These are phyloP conservation scores for Lepiota brunneoincarnata DNA, from an alignment of 768 basidiomycete species.

Conservation along the genomic window DNA sequence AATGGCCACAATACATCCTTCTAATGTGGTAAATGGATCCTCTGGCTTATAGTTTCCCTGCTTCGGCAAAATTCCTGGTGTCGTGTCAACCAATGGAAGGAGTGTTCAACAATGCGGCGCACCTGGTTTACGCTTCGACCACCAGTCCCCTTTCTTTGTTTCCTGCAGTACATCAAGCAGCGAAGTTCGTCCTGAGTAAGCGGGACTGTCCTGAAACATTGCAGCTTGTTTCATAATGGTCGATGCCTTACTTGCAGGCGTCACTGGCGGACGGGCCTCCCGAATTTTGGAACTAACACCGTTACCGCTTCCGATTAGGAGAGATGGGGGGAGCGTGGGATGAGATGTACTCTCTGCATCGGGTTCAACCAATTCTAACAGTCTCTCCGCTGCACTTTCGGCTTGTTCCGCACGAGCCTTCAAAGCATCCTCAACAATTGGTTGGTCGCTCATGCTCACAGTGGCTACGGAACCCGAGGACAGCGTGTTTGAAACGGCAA, in stretches of 20 bases:
- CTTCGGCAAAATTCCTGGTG: background rate
- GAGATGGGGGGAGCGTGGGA: conserved; percentile 52
- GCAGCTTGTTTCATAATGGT: conserved; percentile 72
- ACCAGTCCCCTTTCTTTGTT: conserved; percentile 76
- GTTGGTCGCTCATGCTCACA: conserved; percentile 31
- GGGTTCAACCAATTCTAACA: conserved; percentile 80
- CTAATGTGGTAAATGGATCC: conserved; percentile 24
- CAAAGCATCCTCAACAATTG: conserved; percentile 79
- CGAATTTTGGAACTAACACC: background rate
- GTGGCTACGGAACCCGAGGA: conserved; percentile 52
- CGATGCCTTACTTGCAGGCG: conserved; percentile 59
- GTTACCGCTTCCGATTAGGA: conserved; percentile 42
- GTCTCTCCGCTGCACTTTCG: conserved; percentile 85
- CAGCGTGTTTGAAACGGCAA: conserved; percentile 54
- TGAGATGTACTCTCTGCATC: conserved; percentile 25
- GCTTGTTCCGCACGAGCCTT: conserved; percentile 90
- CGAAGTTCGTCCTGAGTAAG: conserved; percentile 50
- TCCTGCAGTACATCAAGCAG: conserved; percentile 70
- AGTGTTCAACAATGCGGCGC: conserved; percentile 24
- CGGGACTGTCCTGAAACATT: conserved; percentile 80
- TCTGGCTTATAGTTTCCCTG: conserved; percentile 29
- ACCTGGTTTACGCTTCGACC: conserved; percentile 76
- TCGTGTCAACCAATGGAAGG: background rate
- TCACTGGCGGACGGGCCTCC: conserved; percentile 42
- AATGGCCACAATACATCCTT: conserved; percentile 51